phyloP scores from a whole-genome alignment of 2,329 filamentous ascomycete genomes.

The Anthostomella pinea region DNA sequence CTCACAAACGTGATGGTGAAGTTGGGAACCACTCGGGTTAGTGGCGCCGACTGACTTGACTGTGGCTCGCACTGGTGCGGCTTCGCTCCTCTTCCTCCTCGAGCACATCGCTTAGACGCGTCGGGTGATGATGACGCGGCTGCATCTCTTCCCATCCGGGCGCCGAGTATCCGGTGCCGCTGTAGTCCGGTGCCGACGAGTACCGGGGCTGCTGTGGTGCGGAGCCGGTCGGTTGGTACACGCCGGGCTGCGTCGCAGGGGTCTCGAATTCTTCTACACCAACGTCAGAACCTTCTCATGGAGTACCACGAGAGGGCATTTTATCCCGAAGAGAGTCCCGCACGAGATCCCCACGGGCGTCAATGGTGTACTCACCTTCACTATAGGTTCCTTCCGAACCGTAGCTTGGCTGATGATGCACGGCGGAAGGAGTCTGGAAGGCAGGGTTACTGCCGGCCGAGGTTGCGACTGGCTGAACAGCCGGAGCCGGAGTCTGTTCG shows the following conservation, averaged over 20 bases:
- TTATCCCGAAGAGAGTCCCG: slow-evolving; percentile 60
- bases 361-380: slow-evolving; percentile 70
- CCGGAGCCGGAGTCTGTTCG: slow-evolving; percentile 41
- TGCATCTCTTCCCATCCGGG: slow-evolving; percentile 71
- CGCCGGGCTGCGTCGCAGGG: slow-evolving; percentile 40
- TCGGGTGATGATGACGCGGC: slow-evolving; percentile 81
- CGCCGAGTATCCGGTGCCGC: slow-evolving; percentile 62
- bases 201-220: slow-evolving; percentile 33
- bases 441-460: slow-evolving; percentile 36
- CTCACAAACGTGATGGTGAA: not conserved
- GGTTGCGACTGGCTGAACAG: slow-evolving; percentile 39
- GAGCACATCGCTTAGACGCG: slow-evolving; percentile 81
- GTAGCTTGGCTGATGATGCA: slow-evolving; percentile 47
- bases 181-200: slow-evolving; percentile 55
- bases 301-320: slow-evolving; percentile 49
- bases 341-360: slow-evolving; percentile 58
- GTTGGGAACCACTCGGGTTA: not conserved
- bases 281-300: slow-evolving; percentile 49
- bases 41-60: slow-evolving; percentile 51
- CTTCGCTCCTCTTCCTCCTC: slow-evolving; percentile 82
- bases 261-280: slow-evolving; percentile 58
- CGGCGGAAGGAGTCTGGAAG: slow-evolving; percentile 41
- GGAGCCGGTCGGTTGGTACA: slow-evolving; percentile 31
- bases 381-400: slow-evolving; percentile 62
- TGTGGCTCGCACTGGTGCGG: slow-evolving; percentile 68